phyloP scores from a whole-genome alignment of 2,329 filamentous ascomycete species.

The Colletotrichum cereale region DNA sequence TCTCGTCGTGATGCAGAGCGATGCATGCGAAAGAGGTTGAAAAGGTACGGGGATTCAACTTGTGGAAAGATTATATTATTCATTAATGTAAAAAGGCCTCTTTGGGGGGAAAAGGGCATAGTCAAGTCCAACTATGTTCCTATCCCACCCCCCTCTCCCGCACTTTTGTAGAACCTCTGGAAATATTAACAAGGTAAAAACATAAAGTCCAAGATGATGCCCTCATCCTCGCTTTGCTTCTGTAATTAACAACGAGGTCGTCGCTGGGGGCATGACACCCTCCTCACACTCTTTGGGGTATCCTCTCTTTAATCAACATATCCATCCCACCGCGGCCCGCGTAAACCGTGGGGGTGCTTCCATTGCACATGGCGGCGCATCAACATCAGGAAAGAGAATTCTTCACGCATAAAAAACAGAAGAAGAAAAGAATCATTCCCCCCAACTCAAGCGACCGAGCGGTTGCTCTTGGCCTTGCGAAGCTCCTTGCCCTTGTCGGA shows the following conservation, averaged over 20 bases:
- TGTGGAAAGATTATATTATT: not conserved
- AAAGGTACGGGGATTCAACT: not conserved
- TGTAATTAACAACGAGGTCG: not conserved
- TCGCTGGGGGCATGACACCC: not conserved
- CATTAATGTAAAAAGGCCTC: not conserved
- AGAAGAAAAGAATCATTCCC: no score
- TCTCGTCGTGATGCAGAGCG: not conserved
- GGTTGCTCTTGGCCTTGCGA: constrained; percentile 64
- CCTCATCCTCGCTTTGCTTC: not conserved
- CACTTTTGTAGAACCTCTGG: not conserved
- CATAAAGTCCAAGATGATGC: not conserved
- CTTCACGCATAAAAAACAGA: not conserved
- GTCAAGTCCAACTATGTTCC: not conserved
- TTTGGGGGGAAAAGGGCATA: not conserved
- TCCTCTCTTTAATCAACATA: not conserved
- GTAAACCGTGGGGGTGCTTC: not conserved
- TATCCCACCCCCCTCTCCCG: no score
- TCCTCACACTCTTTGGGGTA: constrained; percentile 1
- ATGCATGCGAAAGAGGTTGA: no score
- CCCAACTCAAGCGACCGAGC: constrained; percentile 40
- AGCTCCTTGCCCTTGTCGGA: constrained; percentile 78
- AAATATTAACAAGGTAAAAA: not conserved
- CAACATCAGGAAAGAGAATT: not conserved
- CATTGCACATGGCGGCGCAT: not conserved
- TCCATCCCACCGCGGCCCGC: not conserved